A percentile compares a stretch with the other conserved stretches of the same genome.
These are phyloP conservation scores for Mycosphaerella sp. DNA, from an alignment of 2,329 filamentous ascomycete species.

Conservation along the genomic window DNA sequence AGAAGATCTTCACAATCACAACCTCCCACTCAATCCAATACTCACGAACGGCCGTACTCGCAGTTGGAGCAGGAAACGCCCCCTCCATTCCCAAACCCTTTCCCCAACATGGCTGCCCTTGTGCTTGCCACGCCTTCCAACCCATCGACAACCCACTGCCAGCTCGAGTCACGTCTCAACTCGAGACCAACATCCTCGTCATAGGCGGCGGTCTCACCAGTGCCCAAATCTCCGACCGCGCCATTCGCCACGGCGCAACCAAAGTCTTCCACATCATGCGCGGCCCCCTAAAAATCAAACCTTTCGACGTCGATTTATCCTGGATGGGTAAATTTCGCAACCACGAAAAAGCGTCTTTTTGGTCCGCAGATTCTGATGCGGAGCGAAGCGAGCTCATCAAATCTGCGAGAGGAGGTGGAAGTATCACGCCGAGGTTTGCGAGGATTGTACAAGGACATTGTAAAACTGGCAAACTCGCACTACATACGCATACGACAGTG, in stretches of 20 bases:
- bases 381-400: conserved; percentile 61
- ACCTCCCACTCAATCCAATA: conserved; percentile 48
- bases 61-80: conserved; percentile 61
- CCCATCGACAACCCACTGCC: conserved; percentile 40
- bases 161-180: conserved; percentile 43
- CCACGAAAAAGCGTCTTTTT: conserved; percentile 67
- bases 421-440: conserved; percentile 62
- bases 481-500: conserved; percentile 55
- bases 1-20: conserved; percentile 58
- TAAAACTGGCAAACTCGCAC: conserved; percentile 45
- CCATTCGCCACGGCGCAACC: conserved; percentile 53
- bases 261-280: conserved; percentile 68
- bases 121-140: conserved; percentile 60
- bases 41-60: conserved; percentile 59
- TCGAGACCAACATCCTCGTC: conserved; percentile 59
- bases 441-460: conserved; percentile 60
- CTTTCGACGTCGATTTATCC: conserved; percentile 67
- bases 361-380: conserved; percentile 65
- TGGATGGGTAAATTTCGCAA: conserved; percentile 84
- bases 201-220: conserved; percentile 71
- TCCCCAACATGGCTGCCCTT: conserved; percentile 36
- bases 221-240: conserved; percentile 62
- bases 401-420: conserved; percentile 66
- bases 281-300: conserved; percentile 53
- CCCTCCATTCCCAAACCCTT: conserved; percentile 44